phyloP scores from a whole-genome alignment of 108 stramenopile species.

The Fistulifera pelliculosa region DNA sequence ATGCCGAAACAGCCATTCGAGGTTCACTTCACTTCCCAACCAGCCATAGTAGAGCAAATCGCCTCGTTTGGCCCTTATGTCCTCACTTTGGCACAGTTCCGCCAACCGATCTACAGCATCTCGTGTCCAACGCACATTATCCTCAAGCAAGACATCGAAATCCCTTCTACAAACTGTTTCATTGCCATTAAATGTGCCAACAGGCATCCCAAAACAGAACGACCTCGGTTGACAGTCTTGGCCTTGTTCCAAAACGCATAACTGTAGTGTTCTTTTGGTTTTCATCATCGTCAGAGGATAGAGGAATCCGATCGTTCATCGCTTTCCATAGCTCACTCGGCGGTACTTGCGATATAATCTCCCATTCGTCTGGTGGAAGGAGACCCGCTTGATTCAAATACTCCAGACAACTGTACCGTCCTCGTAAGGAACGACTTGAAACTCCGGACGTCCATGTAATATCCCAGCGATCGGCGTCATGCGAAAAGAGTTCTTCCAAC shows the following conservation, averaged over 20 bases:
- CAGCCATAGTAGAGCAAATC: constrained; percentile 53
- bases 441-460: constrained; percentile 69
- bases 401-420: constrained; percentile 39
- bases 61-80: neutral
- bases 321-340: constrained; percentile 15
- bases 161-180: constrained; percentile 42
- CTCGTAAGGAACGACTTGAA: constrained; percentile 49
- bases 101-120: constrained; percentile 33
- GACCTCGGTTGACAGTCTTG: constrained; percentile 67
- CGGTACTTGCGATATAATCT: constrained; percentile 7
- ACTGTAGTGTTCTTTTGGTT: constrained; percentile 55
- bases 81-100: constrained; percentile 10
- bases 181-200: constrained; percentile 81
- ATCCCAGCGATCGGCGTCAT: constrained; percentile 56
- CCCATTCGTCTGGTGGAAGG: constrained; percentile 63
- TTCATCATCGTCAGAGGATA: constrained; percentile 28
- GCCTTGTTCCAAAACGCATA: constrained; percentile 78
- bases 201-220: constrained; percentile 67
- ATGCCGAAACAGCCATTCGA: constrained; percentile 55
- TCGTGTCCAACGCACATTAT: constrained; percentile 62
- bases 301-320: constrained; percentile 15
- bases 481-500: constrained; percentile 54
- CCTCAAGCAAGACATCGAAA: constrained; percentile 82
- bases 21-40: constrained; percentile 66
- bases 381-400: constrained; percentile 56